These are phyloP conservation scores for Sporothrix mexicana DNA, from an alignment of 2,329 filamentous ascomycete species.

Conservation along the genomic window DNA sequence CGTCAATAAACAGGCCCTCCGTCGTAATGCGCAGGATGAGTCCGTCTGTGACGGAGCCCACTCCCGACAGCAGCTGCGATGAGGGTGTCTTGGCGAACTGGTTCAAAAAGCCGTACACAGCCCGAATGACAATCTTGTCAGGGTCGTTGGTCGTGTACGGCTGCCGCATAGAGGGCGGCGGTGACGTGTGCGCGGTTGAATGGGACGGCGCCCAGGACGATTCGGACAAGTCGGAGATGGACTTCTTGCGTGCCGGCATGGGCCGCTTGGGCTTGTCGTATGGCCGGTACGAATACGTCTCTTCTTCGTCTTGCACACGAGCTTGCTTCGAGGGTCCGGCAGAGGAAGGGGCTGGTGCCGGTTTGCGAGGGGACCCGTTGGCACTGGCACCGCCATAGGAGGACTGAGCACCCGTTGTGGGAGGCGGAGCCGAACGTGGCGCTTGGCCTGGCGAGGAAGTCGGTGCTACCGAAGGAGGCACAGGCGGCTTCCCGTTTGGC, in stretches of 20 bases:
- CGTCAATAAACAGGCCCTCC: constrained; percentile 95
- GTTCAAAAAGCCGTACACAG: constrained; percentile 91
- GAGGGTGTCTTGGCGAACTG: constrained; percentile 85
- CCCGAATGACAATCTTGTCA: constrained; percentile 94
- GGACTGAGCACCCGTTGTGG: constrained; percentile 17
- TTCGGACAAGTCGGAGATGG: constrained; percentile 77
- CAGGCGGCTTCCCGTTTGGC: constrained; percentile 64
- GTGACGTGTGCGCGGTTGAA: constrained; percentile 81
- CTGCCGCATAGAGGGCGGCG: constrained; percentile 76
- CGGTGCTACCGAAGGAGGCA: constrained; percentile 40
- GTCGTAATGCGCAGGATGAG: constrained; percentile 90
- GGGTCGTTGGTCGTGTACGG: constrained; percentile 89
- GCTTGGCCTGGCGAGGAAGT: constrained; percentile 42
- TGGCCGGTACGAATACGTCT: constrained; percentile 74
- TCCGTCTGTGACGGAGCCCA: constrained; percentile 86
- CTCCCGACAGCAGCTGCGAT: constrained; percentile 86
- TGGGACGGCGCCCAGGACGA: constrained; percentile 85
- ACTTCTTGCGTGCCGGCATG: constrained; percentile 58
- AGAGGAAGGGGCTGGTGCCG: constrained; percentile 60
- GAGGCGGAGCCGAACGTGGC: constrained; percentile 38
- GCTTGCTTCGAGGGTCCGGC: constrained; percentile 53
- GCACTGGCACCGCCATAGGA: constrained; percentile 23
- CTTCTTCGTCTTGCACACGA: constrained; percentile 55
- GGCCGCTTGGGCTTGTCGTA: constrained; percentile 72
- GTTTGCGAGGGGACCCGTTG: constrained; percentile 43